Base-by-base conservation (phyloP, 139 green algal genomes). In the Chlorella vulgaris region DNA sequence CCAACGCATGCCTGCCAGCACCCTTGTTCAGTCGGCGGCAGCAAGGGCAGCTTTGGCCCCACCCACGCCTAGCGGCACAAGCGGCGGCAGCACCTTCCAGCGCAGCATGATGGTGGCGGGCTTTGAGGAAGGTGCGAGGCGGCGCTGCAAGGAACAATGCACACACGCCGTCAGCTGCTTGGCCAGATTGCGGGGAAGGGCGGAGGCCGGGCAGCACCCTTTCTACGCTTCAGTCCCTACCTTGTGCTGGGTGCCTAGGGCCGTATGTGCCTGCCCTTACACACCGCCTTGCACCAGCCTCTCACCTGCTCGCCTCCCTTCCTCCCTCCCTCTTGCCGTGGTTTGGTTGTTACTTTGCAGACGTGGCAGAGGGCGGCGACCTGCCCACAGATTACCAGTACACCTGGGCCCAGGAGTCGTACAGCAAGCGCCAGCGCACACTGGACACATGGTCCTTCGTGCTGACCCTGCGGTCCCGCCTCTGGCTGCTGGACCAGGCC, bases 371-470 rank as follows among this genome's bases (percentile, higher is more conserved):
- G 31, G 67, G 28, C 19, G 39, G 21, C 2, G 71, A 31, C 0
- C 50, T 78, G 35, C 53, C 53, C 53, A 76, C 81, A 21, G 88
- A 94, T 69, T 84, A 83, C 2, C 80, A 90, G 29, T 96, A 93
- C 81, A 89, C 89, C 28, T 97, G 94, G 94, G 82, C 92, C 0
- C 84, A 92, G 60, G 94, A 98, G 61, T 76, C 85, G 67, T 98
- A 98, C 88, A 93, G 80, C 69, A 75, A 60, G 3, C 83, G 78
- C 26, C 86, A 89, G 83, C 85, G 94, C 55, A 93, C 78, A 3
- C 60, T 94, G 2, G 91, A 96, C 84, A 95, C 94, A 29, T 98
- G 94, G 94, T 69, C 69, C n/a, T 97, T 97, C 85, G 92, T 97
- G 79, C 73, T 92, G 5, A 38, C 83, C 15, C 89, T 96, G 84